Conservation (phyloP, 202 grass and related monocot genomes). For the Brachypodium distachyon region DNA sequence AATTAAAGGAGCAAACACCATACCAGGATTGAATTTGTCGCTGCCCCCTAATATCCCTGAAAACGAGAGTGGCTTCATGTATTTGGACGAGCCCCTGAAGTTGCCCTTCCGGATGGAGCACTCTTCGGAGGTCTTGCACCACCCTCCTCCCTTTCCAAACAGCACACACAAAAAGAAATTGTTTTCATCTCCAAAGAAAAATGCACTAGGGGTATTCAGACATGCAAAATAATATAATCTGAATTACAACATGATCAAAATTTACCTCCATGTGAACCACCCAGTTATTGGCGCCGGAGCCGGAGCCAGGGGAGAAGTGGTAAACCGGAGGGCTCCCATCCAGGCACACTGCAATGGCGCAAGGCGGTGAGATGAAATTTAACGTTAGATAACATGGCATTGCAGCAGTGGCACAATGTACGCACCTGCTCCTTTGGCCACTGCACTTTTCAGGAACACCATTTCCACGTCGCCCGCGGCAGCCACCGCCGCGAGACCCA, state of each 20-base stretch:
- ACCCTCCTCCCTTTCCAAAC: constrained; percentile 80
- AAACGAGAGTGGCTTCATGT: constrained; percentile 77
- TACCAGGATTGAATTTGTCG: constrained; percentile 67
- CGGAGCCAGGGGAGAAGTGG: constrained; percentile 84
- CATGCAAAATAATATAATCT: not conserved
- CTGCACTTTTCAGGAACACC: constrained; percentile 56
- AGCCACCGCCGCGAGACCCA: constrained; percentile 18
- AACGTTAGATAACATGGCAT: too few relatives aligned
- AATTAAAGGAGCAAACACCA: not conserved
- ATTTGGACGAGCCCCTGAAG: constrained; percentile 87
- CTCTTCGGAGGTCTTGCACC: constrained; percentile 61
- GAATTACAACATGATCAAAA: not conserved
- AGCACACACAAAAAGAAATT: not conserved
- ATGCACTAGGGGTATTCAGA: too few relatives aligned
- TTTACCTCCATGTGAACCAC: constrained; percentile 94
- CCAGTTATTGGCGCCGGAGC: constrained; percentile 78
- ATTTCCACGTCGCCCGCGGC: constrained; percentile 46
- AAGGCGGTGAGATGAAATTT: not conserved
- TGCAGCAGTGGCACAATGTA: not conserved
- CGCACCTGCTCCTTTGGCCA: constrained; percentile 66
- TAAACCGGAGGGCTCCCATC: constrained; percentile 83
- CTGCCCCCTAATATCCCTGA: constrained; percentile 67
- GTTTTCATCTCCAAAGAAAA: not conserved
- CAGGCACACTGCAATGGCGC: constrained; percentile 64
- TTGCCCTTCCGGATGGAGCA: constrained; percentile 59